Evolutionary conservation across 768 basidiomycete genomes (phyloP), one percentile per base, ranked within the genome.

Genomic region (Gymnopilus dilepis): DNA sequence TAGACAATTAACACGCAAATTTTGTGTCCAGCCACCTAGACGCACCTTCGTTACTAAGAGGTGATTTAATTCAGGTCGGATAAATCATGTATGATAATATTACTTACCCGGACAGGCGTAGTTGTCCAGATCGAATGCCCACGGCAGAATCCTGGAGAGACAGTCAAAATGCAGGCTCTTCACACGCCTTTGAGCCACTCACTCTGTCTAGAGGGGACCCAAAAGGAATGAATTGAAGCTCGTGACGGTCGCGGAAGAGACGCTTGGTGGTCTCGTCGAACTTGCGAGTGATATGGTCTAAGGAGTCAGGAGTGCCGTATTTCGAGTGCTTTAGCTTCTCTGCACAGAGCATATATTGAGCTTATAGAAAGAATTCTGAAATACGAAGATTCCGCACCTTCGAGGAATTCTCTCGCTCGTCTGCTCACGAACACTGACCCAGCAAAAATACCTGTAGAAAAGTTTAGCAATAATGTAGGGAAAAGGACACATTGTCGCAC

Each of bases 231-330:
- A 88, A 92, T 70, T 92, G 90, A 17, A 84, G 65, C 12, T 89
- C 87, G 45, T 82, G 83, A 67, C 80, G 80, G 61, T 90, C 87
- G 3, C 90, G 83, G 72, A 93, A 93, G 0, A 92, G 74, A 28
- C 90, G 84, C 70, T 93, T 93, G 4, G 91, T 93, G 0, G 90
- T 91, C 72, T 93, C 91, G 59, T 93, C 90, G 71, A 93, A 93
- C 15, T 86, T 83, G 64, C 87, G 86, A 4, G 91, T 88, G 68
- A 93, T 91, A 66, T 93, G 91, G 55, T 92, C 91, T 7, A 93
- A 77, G 3, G 88, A 79, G 69, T 89, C 91, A 2, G 83, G 71
- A 2, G 85, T 84, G 48, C 91, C 89, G 64, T 92, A 93, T 75
- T 82, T 89, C 19, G 90, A 92, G 65, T 77, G 79, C 67, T 82